These are phyloP conservation scores for Panicum miliaceum DNA, from an alignment of 176 grass and related monocot genomes.

Conservation along the genomic window DNA sequence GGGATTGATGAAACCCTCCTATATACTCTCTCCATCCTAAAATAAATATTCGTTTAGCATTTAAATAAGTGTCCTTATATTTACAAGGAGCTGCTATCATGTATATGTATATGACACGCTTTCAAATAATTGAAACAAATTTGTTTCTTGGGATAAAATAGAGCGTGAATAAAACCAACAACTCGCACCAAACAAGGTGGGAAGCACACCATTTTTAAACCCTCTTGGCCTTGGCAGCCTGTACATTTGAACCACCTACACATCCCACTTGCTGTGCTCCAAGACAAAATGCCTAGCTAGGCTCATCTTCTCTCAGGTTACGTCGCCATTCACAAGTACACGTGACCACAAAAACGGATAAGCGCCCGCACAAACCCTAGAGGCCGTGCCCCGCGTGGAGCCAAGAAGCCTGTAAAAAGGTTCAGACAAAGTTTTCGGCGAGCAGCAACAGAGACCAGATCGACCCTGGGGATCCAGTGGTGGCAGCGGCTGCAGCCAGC, in stretches of 20 bases:
- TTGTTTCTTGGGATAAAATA: not conserved
- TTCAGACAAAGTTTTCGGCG: constrained; percentile 1
- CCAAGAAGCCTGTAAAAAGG: constrained; percentile 38
- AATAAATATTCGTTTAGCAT: too few species aligned
- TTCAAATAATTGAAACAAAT: not conserved
- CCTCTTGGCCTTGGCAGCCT: not conserved
- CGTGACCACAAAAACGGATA: constrained; percentile 13
- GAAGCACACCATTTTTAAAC: not conserved
- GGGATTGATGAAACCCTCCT: too few species aligned
- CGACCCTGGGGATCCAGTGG: constrained; percentile 45
- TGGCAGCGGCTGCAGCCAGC: constrained; percentile 5
- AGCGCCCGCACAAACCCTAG: not conserved
- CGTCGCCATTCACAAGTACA: not conserved
- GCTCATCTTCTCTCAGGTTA: not conserved
- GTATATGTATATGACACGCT: not conserved
- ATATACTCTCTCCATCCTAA: too few species aligned
- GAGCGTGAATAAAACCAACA: not conserved
- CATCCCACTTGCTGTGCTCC: not conserved
- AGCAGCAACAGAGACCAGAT: constrained; percentile 42
- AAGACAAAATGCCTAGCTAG: not conserved
- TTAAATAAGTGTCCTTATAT: too few species aligned
- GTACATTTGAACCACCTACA: not conserved
- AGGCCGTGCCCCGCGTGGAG: not conserved
- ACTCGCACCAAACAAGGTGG: not conserved
- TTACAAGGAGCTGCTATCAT: not conserved